Conservation (phyloP, 768 basidiomycete species). For the Cystobasidium tubakii region DNA sequence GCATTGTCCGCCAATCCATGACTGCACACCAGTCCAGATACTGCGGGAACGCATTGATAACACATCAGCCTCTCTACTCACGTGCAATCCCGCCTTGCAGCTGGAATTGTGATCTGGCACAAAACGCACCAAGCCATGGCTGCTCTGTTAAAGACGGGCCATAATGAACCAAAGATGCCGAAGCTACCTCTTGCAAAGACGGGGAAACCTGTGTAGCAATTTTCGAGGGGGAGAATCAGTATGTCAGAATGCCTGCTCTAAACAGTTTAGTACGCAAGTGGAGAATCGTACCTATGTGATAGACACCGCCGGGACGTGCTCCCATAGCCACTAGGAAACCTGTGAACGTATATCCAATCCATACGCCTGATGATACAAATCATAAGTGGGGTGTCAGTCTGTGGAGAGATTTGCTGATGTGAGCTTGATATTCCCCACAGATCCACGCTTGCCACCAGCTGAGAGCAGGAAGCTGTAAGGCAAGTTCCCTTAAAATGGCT, state of each 20-base stretch:
- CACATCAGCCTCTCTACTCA: not conserved
- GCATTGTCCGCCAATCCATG: slow-evolving; percentile 75
- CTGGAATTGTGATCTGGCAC: not conserved
- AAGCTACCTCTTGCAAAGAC: slow-evolving; percentile 56
- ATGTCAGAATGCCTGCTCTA: not conserved
- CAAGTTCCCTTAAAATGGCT: not conserved
- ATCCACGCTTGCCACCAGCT: slow-evolving; percentile 84
- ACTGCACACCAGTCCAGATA: slow-evolving; percentile 72
- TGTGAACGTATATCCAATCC: slow-evolving; percentile 57
- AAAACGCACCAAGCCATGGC: slow-evolving; percentile 43
- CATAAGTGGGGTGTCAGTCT: no score
- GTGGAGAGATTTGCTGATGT: not conserved
- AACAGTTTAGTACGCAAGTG: slow-evolving; percentile 12
- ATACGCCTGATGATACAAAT: slow-evolving; percentile 55
- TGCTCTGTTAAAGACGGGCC: slow-evolving; percentile 37
- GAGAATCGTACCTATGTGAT: slow-evolving; percentile 55
- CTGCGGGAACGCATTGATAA: slow-evolving; percentile 51
- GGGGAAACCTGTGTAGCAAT: slow-evolving; percentile 51
- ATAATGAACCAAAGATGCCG: slow-evolving; percentile 61
- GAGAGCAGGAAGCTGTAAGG: slow-evolving; percentile 48
- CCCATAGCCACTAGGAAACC: slow-evolving; percentile 71
- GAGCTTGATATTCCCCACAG: slow-evolving; percentile 53
- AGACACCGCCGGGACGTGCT: slow-evolving; percentile 68
- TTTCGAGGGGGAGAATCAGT: slow-evolving; percentile 57
- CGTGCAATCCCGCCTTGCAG: not conserved